phyloP scores from a whole-genome alignment of 2,329 filamentous ascomycete species.

The Colletotrichum nymphaeae region DNA sequence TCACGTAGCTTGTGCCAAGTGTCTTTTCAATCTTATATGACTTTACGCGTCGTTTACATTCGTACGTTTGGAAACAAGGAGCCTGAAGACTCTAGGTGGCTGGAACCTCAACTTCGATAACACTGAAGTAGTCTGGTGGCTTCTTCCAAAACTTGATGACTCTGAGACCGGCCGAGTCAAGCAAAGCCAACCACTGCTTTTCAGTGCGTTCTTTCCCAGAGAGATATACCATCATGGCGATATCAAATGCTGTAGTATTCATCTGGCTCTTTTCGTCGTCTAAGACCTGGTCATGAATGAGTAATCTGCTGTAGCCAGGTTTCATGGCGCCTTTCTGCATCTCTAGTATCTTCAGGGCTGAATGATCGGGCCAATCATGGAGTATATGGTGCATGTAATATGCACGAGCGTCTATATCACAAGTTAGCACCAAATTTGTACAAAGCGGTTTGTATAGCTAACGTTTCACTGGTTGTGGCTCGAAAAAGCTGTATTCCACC shows the following conservation, averaged over 20 bases:
- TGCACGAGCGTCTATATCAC: slow-evolving; percentile 51
- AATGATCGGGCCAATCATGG: slow-evolving; percentile 65
- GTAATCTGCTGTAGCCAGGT: slow-evolving; percentile 50
- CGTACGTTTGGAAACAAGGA: background rate
- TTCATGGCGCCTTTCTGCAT: slow-evolving; percentile 57
- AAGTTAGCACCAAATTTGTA: background rate
- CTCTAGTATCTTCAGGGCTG: slow-evolving; percentile 52
- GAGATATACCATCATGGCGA: slow-evolving; percentile 11
- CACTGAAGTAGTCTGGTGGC: background rate
- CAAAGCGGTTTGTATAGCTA: background rate
- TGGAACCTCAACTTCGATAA: slow-evolving; percentile 17
- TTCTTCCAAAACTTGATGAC: slow-evolving; percentile 27
- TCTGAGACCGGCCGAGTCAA: slow-evolving; percentile 14
- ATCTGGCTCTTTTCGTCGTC: slow-evolving; percentile 40
- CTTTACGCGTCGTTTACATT: background rate
- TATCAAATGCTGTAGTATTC: background rate
- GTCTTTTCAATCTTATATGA: background rate
- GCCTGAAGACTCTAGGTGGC: background rate
- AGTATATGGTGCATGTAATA: slow-evolving; percentile 66
- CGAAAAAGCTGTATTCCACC: slow-evolving; percentile 52
- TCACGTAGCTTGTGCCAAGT: background rate
- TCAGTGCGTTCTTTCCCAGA: slow-evolving; percentile 14
- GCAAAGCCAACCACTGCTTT: slow-evolving; percentile 23
- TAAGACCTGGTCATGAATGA: slow-evolving; percentile 52
- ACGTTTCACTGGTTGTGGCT: slow-evolving; percentile 46